A percentile compares a stretch with the other conserved stretches of the same genome.
Conservation (phyloP, 2,329 filamentous ascomycete genomes). For the Phialemonium atrogriseum region DNA sequence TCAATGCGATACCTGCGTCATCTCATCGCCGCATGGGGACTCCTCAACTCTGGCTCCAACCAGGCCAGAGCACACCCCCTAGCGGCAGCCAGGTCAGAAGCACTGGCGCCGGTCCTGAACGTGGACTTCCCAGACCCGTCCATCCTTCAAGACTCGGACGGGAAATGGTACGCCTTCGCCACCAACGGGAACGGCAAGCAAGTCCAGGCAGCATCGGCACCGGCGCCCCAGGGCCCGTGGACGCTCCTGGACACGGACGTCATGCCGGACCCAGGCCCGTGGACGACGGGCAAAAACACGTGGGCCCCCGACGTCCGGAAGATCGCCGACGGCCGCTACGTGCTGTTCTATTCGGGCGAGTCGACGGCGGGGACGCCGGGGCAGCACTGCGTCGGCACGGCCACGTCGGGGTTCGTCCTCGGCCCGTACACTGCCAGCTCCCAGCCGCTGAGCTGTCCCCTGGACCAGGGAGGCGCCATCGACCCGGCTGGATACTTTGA, state of each 20-base stretch:
- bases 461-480: conserved; percentile 49
- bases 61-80: no score
- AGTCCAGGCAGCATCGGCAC: conserved; percentile 45
- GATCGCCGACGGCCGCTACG: no score
- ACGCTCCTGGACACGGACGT: conserved; percentile 39
- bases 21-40: no score
- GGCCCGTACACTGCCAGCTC: conserved; percentile 45
- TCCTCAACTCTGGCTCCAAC: no score
- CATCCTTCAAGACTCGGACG: conserved; percentile 37
- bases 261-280: conserved; percentile 41
- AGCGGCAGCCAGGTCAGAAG: neutral
- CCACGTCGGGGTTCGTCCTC: conserved; percentile 33
- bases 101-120: conserved; percentile 1
- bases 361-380: conserved; percentile 24
- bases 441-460: conserved; percentile 43
- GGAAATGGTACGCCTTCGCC: conserved; percentile 50
- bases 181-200: conserved; percentile 41
- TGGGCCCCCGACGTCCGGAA: conserved; percentile 59
- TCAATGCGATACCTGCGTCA: no score
- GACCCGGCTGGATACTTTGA: conserved; percentile 55
- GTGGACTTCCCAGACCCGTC: conserved; percentile 47
- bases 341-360: conserved; percentile 52
- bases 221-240: conserved; percentile 38
- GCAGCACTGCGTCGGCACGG: conserved; percentile 52
- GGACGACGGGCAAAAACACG: conserved; percentile 44